Base-by-base conservation (phyloP, 257 asterid species). In the Jacaranda copaia region DNA sequence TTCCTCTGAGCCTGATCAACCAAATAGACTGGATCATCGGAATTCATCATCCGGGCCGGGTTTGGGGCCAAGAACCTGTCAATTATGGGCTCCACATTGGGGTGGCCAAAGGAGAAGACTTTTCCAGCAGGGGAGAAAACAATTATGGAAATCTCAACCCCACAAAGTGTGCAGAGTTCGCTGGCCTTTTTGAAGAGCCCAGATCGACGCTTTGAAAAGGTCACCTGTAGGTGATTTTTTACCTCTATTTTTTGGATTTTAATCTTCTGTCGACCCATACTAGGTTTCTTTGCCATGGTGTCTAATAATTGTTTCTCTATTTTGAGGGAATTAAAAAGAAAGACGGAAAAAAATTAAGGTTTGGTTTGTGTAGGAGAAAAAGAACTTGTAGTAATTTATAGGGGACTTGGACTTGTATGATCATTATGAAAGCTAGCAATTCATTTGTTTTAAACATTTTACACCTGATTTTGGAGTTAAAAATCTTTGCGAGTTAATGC, bases 101-200 rank as follows among this genome's bases (percentile, higher is more conserved):
- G 96, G 81, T 91, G 92, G 25, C 96, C 98, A 39, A 89, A 93
- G 5, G 96, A 90, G 77, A 91, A 93, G 4, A 86, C 94, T 42
- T 91, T 93, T 9, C 96, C 95, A 0, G 97, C 97, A 0, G 98
- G 96, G 8, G 96, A 89, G 80, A 93, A 93, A 0, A 89, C 92
- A 5, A 91, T 58, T 2, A 93, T 85, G 35, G 86, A 91, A 5
- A 91, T 84, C n/a, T 93, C 96, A 6, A 87, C 96, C 0, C 94
- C 97, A 9, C 93, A 89, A 0, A 93, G 85, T 0, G 89, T 93
- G 84, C 94, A 88, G 2, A 91, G 85, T 68, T 93, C 97, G 58
- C 92, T 89, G 0, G 97, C 97, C 43, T 93, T 93, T 35, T 91
- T 91, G 87, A 87, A 89, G 0, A 91, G 85, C 4, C 97, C 97